These are phyloP conservation scores for Quercus suber DNA, from an alignment of 306 rosid species.

Conservation along the genomic window DNA sequence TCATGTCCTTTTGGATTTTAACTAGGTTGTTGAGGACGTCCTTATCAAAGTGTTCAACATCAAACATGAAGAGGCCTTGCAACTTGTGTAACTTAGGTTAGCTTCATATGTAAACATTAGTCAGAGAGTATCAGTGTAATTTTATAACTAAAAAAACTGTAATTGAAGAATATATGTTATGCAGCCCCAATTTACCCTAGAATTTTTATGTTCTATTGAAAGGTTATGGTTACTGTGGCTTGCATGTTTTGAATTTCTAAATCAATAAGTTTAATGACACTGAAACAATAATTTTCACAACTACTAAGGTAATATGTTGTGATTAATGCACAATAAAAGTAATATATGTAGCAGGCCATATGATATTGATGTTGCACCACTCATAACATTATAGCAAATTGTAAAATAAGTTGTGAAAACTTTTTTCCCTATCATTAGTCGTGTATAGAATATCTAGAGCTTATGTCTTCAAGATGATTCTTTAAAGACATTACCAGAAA, in stretches of 20 bases:
- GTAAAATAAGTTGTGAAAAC: neutral
- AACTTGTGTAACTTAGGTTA: conserved; percentile 38
- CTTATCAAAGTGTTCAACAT: conserved; percentile 78
- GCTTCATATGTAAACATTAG: neutral
- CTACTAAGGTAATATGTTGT: too few relatives aligned
- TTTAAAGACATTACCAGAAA: too few relatives aligned
- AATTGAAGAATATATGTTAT: conserved; percentile 5
- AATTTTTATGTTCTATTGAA: neutral
- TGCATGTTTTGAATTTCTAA: neutral
- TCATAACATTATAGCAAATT: too few relatives aligned
- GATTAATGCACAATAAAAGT: too few relatives aligned
- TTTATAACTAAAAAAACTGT: conserved; percentile 20
- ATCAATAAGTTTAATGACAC: neutral
- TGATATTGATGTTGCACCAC: too few relatives aligned
- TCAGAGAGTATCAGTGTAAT: conserved; percentile 14
- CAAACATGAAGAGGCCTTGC: conserved; percentile 77
- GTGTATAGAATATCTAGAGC: too few relatives aligned
- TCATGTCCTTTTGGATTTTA: neutral
- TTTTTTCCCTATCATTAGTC: too few relatives aligned
- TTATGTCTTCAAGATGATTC: too few relatives aligned
- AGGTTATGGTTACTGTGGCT: neutral
- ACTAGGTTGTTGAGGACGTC: conserved; percentile 80
- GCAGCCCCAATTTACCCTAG: conserved; percentile 8
- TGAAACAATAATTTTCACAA: too few relatives aligned
- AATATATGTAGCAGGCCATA: too few relatives aligned